These are phyloP conservation scores for Nevesoporus exiguus DNA, from an alignment of 768 basidiomycete species.

Conservation along the genomic window DNA sequence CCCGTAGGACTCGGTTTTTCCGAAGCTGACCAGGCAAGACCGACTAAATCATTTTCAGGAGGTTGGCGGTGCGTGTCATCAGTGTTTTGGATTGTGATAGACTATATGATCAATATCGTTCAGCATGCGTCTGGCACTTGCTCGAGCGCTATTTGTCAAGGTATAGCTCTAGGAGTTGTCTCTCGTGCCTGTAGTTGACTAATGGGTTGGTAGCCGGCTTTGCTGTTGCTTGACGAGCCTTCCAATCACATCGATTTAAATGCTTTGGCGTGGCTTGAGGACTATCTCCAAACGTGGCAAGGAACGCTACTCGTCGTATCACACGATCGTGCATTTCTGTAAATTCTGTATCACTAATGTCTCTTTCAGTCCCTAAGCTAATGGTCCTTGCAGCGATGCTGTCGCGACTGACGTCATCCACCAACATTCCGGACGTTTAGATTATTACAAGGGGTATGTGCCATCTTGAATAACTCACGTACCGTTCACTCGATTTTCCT, in stretches of 20 bases:
- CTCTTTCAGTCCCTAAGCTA: background rate
- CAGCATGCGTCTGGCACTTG: conserved; percentile 94
- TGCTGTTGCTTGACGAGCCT: conserved; percentile 87
- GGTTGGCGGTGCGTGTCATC: conserved; percentile 76
- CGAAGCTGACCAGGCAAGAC: conserved; percentile 79
- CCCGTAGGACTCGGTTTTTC: conserved; percentile 84
- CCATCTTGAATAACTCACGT: background rate
- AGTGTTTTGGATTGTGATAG: background rate
- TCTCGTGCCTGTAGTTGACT: conserved; percentile 2
- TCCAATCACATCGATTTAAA: conserved; percentile 98
- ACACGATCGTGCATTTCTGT: conserved; percentile 97
- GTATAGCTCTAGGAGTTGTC: conserved; percentile 30
- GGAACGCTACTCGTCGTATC: conserved; percentile 95
- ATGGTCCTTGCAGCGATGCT: conserved; percentile 57
- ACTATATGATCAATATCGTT: background rate
- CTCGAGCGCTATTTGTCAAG: conserved; percentile 95
- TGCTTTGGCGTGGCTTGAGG: conserved; percentile 96
- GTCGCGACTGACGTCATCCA: conserved; percentile 99
- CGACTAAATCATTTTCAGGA: conserved; percentile 87
- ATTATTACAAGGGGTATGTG: conserved; percentile 92
- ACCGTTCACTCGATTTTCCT: conserved; percentile 1
- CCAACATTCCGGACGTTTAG: conserved; percentile 86
- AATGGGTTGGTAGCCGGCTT: conserved; percentile 47
- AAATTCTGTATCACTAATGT: conserved; percentile 38
- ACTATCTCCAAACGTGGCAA: conserved; percentile 93